These are phyloP conservation scores for Amanita rimosa DNA, from an alignment of 768 basidiomycete genomes.

Conservation along the genomic window DNA sequence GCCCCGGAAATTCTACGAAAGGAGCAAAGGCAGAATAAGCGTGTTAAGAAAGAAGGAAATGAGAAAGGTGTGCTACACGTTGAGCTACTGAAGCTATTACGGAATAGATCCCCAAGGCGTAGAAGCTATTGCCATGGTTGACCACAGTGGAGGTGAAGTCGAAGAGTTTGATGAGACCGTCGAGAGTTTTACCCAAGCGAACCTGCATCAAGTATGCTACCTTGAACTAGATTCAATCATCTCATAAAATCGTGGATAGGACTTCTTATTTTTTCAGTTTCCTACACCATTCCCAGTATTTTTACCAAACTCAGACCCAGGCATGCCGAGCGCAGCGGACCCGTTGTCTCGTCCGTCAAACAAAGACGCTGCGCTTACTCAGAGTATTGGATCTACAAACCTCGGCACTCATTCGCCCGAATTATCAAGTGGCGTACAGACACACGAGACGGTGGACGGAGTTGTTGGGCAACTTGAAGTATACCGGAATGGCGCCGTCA, in stretches of 20 bases:
- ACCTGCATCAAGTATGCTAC: constrained; percentile 25
- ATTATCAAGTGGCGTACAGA: constrained; percentile 16
- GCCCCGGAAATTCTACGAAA: constrained; percentile 65
- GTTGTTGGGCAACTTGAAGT: constrained; percentile 78
- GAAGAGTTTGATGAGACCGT: constrained; percentile 72
- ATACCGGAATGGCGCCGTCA: constrained; percentile 76
- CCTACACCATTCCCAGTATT: constrained; percentile 79
- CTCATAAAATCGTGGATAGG: constrained; percentile 42
- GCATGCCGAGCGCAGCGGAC: constrained; percentile 6
- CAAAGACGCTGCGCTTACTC: constrained; percentile 57
- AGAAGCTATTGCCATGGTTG: constrained; percentile 46
- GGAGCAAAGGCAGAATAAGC: constrained; percentile 25
- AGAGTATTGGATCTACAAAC: constrained; percentile 37
- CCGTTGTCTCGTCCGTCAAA: constrained; percentile 19
- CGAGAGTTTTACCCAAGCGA: constrained; percentile 43
- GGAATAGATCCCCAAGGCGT: constrained; percentile 15
- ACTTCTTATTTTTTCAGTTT: constrained; percentile 85
- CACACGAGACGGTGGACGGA: constrained; percentile 47
- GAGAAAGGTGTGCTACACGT: constrained; percentile 7
- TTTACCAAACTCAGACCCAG: constrained; percentile 22
- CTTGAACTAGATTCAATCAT: background rate
- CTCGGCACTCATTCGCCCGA: constrained; percentile 12
- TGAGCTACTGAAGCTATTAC: background rate
- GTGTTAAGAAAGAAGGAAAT: constrained; percentile 36
- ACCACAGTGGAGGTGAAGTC: constrained; percentile 68